Percentiles rank a stretch among this genome's conserved stretches.
These are phyloP conservation scores for Trametes gibbosa DNA, from an alignment of 768 basidiomycete genomes.

Conservation along the genomic window DNA sequence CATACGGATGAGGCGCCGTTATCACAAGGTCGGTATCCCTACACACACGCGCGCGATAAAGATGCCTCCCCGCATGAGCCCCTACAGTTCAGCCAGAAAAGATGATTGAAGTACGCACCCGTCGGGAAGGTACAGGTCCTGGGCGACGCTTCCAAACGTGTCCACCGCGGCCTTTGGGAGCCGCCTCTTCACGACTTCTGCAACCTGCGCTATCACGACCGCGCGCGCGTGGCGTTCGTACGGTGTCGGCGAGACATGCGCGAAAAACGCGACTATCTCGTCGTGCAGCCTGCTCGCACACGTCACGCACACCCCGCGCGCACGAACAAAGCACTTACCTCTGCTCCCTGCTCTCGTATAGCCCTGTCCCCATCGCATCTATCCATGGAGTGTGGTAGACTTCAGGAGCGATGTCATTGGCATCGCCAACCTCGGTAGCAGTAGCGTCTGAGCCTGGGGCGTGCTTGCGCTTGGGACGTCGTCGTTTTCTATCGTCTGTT, in stretches of 20 bases:
- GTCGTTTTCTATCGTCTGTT: background rate
- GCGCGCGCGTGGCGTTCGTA: slow-evolving; percentile 49
- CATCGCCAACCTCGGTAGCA: slow-evolving; percentile 3
- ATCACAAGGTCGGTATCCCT: slow-evolving; percentile 69
- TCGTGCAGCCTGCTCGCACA: slow-evolving; percentile 49
- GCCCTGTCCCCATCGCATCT: slow-evolving; percentile 23
- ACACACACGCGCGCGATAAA: background rate
- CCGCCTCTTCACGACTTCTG: slow-evolving; percentile 40
- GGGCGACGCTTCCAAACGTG: slow-evolving; percentile 62
- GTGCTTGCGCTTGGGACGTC: slow-evolving; percentile 12
- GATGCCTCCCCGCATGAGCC: background rate
- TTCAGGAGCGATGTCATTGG: background rate
- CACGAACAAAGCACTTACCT: slow-evolving; percentile 24
- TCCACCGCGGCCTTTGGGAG: slow-evolving; percentile 47
- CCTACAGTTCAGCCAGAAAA: background rate
- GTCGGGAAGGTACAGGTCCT: slow-evolving; percentile 57
- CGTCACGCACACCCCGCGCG: background rate
- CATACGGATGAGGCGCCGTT: slow-evolving; percentile 31
- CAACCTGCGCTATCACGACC: slow-evolving; percentile 45
- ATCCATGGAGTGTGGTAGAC: slow-evolving; percentile 25
- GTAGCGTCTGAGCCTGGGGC: background rate
- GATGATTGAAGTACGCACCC: slow-evolving; percentile 43
- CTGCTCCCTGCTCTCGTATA: slow-evolving; percentile 30
- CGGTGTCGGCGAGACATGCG: slow-evolving; percentile 51
- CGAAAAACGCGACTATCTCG: slow-evolving; percentile 58